Conservation (phyloP, 768 basidiomycete genomes). For the Lactifluus pinguis region DNA sequence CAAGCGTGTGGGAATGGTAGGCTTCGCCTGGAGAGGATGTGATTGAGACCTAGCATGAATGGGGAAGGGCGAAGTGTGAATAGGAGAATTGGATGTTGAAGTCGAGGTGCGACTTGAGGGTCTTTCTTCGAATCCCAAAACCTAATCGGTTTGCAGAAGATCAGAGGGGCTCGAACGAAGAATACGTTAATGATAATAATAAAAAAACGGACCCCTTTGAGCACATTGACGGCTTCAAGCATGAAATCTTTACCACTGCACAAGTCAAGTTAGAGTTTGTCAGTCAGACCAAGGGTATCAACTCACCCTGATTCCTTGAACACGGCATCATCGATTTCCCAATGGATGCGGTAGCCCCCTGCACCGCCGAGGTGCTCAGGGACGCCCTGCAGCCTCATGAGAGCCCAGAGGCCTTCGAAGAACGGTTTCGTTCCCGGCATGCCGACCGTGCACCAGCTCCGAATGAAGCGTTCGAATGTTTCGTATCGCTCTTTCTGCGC, state of each 20-base stretch:
- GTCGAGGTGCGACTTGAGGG: slow-evolving; percentile 18
- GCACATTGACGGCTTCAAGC: slow-evolving; percentile 80
- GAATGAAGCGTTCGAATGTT: slow-evolving; percentile 63
- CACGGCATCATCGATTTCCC: slow-evolving; percentile 92
- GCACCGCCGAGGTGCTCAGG: slow-evolving; percentile 77
- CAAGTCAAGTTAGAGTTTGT: slow-evolving; percentile 18
- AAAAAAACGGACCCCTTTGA: slow-evolving; percentile 70
- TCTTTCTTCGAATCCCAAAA: slow-evolving; percentile 70
- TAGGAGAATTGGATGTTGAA: slow-evolving; percentile 26
- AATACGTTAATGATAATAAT: slow-evolving; percentile 25
- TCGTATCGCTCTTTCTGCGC: slow-evolving; percentile 75
- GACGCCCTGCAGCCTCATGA: slow-evolving; percentile 72
- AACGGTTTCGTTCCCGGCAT: slow-evolving; percentile 90
- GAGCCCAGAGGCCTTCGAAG: slow-evolving; percentile 67
- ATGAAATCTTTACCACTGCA: slow-evolving; percentile 87
- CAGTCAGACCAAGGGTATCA: slow-evolving; percentile 11
- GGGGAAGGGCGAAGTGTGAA: slow-evolving; percentile 31
- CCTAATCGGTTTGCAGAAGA: slow-evolving; percentile 27
- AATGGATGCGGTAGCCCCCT: slow-evolving; percentile 61
- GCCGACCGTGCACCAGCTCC: slow-evolving; percentile 76
- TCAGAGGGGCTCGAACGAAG: slow-evolving; percentile 7
- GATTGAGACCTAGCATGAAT: slow-evolving; percentile 50
- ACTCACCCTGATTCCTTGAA: slow-evolving; percentile 91
- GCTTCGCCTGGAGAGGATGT: slow-evolving; percentile 38
- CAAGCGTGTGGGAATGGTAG: slow-evolving; percentile 14